phyloP scores from a whole-genome alignment of 2,329 filamentous ascomycete species.

The Penicillium fuscoglaucum region DNA sequence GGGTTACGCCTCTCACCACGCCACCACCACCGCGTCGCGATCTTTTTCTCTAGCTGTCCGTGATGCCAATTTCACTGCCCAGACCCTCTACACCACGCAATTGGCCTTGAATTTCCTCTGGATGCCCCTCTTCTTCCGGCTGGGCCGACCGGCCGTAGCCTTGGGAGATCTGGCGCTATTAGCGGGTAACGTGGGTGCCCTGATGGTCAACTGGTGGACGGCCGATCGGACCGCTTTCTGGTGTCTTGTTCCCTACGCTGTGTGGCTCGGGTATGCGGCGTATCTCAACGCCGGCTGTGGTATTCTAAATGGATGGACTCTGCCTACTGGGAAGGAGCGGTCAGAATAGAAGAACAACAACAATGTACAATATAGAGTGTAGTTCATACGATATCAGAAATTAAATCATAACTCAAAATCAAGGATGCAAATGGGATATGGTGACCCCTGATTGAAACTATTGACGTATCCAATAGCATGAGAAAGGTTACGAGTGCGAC shows the following conservation, averaged over 20 bases:
- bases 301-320: constrained; percentile 62
- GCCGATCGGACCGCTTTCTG: constrained; percentile 73
- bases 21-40: constrained; percentile 62
- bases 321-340: constrained; percentile 43
- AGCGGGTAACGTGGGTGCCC: constrained; percentile 68
- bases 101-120: constrained; percentile 81
- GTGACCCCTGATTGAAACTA: no score
- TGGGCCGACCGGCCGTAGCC: constrained; percentile 71
- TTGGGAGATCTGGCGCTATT: constrained; percentile 73
- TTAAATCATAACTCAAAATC: not conserved
- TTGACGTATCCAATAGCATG: no score
- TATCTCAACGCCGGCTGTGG: constrained; percentile 74
- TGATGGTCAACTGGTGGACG: constrained; percentile 71
- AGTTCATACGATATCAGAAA: not conserved
- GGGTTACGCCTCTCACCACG: constrained; percentile 86
- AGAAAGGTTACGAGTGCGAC: no score
- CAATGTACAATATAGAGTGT: not conserved
- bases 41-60: constrained; percentile 61
- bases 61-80: constrained; percentile 61
- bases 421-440: no score
- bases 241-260: constrained; percentile 77
- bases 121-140: constrained; percentile 91
- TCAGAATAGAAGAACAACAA: constrained; percentile 11
- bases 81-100: constrained; percentile 82
- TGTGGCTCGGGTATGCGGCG: constrained; percentile 82